phyloP scores from a whole-genome alignment of 2,329 filamentous ascomycete genomes.

The Claviceps capensis region DNA sequence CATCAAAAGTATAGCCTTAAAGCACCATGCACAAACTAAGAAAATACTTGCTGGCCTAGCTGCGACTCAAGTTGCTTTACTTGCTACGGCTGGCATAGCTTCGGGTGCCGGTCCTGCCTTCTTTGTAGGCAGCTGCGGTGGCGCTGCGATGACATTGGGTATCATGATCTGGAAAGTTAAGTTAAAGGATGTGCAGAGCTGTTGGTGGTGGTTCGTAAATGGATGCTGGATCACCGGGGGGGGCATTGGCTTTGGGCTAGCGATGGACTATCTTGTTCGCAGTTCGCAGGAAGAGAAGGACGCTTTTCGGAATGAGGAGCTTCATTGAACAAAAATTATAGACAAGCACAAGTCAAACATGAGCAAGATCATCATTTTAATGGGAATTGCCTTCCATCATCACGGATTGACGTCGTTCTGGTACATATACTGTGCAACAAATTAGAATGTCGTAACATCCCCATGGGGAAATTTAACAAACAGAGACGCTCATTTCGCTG shows the following conservation, averaged over 20 bases:
- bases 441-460: slow-evolving; percentile 26
- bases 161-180: slow-evolving; percentile 56
- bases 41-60: slow-evolving; percentile 58
- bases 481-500: slow-evolving; percentile 15
- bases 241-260: slow-evolving; percentile 43
- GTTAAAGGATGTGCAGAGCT: slow-evolving; percentile 50
- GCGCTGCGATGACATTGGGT: slow-evolving; percentile 44
- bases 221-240: slow-evolving; percentile 57
- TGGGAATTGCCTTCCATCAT: background rate
- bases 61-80: slow-evolving; percentile 51
- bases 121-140: slow-evolving; percentile 53
- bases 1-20: slow-evolving; percentile 77
- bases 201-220: slow-evolving; percentile 68
- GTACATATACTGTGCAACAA: slow-evolving; percentile 3
- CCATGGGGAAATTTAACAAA: slow-evolving; percentile 27
- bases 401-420: background rate
- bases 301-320: background rate
- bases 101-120: slow-evolving; percentile 56
- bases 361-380: background rate
- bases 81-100: slow-evolving; percentile 55
- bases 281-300: slow-evolving; percentile 22
- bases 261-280: slow-evolving; percentile 42
- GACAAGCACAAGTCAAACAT: background rate
- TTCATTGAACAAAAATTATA: background rate
- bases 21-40: slow-evolving; percentile 67